phyloP scores from a whole-genome alignment of 305 asterid genomes.

The Solanum hybrid region DNA sequence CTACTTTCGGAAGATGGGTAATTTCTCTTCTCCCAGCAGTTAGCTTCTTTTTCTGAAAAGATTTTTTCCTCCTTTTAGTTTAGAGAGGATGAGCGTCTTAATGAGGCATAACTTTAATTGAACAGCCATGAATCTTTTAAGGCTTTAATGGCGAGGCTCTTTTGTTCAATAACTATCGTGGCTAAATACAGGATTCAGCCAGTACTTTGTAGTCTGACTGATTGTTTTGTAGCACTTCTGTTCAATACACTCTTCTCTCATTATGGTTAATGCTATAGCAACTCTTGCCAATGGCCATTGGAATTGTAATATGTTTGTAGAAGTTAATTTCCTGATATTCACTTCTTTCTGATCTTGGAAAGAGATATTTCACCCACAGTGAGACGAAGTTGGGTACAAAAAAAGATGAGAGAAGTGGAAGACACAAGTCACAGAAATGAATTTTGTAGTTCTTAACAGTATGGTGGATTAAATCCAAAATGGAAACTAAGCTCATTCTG shows the following conservation, averaged over 20 bases:
- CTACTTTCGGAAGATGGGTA: conserved; percentile 97
- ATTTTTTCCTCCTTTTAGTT: neutral
- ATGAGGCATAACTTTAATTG: neutral
- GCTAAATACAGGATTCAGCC: neutral
- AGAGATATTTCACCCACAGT: neutral
- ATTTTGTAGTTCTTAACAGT: neutral
- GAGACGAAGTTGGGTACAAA: neutral
- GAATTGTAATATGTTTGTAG: neutral
- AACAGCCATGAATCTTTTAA: neutral
- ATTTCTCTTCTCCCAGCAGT: conserved; percentile 12
- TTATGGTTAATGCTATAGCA: neutral
- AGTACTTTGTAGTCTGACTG: neutral
- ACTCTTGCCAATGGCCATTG: neutral
- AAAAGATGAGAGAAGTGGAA: neutral
- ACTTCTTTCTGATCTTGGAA: neutral
- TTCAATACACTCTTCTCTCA: neutral
- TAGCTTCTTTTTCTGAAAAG: neutral
- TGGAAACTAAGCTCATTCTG: neutral
- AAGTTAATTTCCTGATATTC: neutral
- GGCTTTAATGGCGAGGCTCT: neutral
- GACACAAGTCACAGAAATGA: neutral
- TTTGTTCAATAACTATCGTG: neutral
- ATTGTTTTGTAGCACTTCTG: neutral
- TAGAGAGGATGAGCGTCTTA: neutral
- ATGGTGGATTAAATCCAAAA: neutral